phyloP scores from a whole-genome alignment of 306 rosid genomes.

The Vigna nakashimae region DNA sequence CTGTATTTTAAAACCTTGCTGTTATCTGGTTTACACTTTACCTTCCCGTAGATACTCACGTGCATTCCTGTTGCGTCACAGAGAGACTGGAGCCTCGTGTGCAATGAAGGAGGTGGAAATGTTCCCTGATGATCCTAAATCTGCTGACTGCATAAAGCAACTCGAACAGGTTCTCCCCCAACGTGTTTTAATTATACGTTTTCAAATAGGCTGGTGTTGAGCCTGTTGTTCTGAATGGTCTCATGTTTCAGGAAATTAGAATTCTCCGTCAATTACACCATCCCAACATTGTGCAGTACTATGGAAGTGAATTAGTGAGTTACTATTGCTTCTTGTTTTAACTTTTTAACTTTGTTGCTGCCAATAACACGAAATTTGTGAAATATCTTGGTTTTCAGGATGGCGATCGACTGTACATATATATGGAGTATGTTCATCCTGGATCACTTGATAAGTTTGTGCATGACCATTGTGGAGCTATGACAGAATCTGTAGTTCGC shows the following conservation, averaged over 20 bases:
- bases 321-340: constrained; percentile 32
- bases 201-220: constrained; percentile 14
- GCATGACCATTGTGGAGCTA: constrained; percentile 71
- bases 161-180: constrained; percentile 77
- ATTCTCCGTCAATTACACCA: constrained; percentile 75
- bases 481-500: constrained; percentile 88
- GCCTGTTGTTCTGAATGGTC: constrained; percentile 40
- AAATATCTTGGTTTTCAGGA: constrained; percentile 54
- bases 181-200: constrained; percentile 32
- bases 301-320: constrained; percentile 89
- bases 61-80: constrained; percentile 44
- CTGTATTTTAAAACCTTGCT: neutral
- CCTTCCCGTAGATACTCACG: constrained; percentile 16
- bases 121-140: constrained; percentile 90
- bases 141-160: constrained; percentile 83
- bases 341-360: neutral
- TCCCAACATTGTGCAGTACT: constrained; percentile 88
- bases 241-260: constrained; percentile 79
- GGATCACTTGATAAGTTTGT: constrained; percentile 85
- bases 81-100: constrained; percentile 94
- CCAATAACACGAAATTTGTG: constrained; percentile 25
- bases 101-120: constrained; percentile 98
- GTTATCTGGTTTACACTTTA: constrained; percentile 30
- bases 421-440: constrained; percentile 88
- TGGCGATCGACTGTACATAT: constrained; percentile 80